Evolutionary conservation across 2,329 filamentous ascomycete genomes (phyloP), one percentile per base, ranked within the genome.

Genomic region (Neonectria sp.): DNA sequence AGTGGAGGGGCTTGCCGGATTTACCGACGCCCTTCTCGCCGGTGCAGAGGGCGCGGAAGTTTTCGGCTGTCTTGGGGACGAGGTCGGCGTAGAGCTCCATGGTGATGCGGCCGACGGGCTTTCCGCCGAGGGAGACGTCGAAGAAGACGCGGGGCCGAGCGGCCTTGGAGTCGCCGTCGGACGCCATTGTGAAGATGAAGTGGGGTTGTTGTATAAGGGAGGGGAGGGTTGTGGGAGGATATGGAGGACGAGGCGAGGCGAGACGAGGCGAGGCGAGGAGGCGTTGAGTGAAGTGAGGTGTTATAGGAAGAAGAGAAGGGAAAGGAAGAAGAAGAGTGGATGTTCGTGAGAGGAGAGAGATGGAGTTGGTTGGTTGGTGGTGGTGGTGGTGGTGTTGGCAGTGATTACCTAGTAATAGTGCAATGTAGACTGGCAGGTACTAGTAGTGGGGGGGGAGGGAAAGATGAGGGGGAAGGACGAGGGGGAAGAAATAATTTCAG

Each of bases 41-140:
- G 0, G 95, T 97, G 86, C 95, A 98, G 69, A 98, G 90, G 61
- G 91, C 90, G 77, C 95, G 94, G 88, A 98, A 98, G 88, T 98
- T 98, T 77, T 98, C 95, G 71, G 93, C 94, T 6, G 95, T 98
- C 86, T 97, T 97, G 78, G 95, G 95, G 24, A 97, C 95, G 68
- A 97, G 87, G 73, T 89, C 85, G 72, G 85, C 81, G 84, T 90
- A 91, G 68, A 99, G 90, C 85, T 97, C 94, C 82, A 99, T 95
- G 70, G 89, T 90, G 80, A 99, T 86, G 72, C 95, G 92, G 68
- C 95, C 95, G 68, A 90, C 88, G 49, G 89, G 84, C 76, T 90
- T 88, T 66, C 89, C 88, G 78, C 93, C 95, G 78, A 98, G 92
- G 69, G 91, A 86, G 79, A 99, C 91, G 85, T 98, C 95, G 82